These are phyloP conservation scores for Globisporangium solare DNA, from an alignment of 352 stramenopile genomes.

Conservation along the genomic window DNA sequence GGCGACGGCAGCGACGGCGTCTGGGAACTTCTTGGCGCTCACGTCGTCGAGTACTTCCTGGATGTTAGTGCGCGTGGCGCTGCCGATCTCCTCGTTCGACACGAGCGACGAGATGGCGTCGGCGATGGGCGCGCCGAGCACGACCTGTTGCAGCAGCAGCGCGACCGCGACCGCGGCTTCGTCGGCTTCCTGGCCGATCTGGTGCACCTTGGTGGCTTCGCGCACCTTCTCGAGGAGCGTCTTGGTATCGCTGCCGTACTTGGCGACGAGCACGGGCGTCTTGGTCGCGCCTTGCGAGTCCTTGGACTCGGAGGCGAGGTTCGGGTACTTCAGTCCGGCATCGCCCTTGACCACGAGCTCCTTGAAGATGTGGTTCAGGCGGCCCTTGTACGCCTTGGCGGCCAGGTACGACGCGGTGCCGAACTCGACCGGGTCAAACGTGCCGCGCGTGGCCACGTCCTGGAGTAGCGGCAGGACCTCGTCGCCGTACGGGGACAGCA, in stretches of 20 bases:
- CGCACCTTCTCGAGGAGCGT: conserved; percentile 41
- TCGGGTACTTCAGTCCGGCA: conserved; percentile 45
- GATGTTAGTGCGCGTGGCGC: conserved; percentile 25
- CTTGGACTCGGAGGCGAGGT: conserved; percentile 45
- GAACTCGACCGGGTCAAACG: conserved; percentile 44
- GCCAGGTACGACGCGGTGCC: conserved; percentile 42
- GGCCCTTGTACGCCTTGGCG: conserved; percentile 50
- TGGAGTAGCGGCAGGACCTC: conserved; percentile 61
- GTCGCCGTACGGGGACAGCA: conserved; percentile 56
- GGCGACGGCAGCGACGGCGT: conserved; percentile 37
- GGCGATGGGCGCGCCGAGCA: conserved; percentile 29
- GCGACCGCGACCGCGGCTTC: conserved; percentile 45
- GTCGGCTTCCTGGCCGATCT: conserved; percentile 41
- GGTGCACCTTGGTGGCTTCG: conserved; percentile 48
- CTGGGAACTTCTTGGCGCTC: conserved; percentile 30
- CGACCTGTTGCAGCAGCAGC: conserved; percentile 48
- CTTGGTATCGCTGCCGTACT: conserved; percentile 30
- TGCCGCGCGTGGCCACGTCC: conserved; percentile 33
- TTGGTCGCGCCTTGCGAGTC: conserved; percentile 64
- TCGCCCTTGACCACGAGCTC: conserved; percentile 65
- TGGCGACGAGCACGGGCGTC: conserved; percentile 44
- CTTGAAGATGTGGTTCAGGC: conserved; percentile 63
- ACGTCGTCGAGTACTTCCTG: conserved; percentile 47
- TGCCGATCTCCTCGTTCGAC: conserved; percentile 30
- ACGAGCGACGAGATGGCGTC: conserved; percentile 35